phyloP scores from a whole-genome alignment of 1,284 basidiomycete genomes.

The Earliella scabrosa region DNA sequence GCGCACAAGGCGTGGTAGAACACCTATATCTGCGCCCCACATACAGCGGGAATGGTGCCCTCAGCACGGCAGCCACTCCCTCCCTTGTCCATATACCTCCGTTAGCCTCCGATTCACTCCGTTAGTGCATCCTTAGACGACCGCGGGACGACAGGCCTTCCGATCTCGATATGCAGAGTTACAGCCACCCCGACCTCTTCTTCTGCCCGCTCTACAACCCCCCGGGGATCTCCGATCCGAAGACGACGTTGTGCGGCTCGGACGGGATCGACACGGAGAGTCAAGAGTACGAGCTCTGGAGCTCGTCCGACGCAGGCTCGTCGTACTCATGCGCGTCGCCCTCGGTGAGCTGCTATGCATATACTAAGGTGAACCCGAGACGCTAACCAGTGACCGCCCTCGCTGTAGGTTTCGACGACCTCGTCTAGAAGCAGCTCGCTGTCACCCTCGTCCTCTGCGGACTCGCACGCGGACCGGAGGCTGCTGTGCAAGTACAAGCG shows the following conservation, averaged over 20 bases:
- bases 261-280: neutral
- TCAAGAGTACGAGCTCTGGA: neutral
- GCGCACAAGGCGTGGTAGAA: neutral
- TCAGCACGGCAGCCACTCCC: neutral
- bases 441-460: conserved; percentile 1
- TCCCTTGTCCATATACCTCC: neutral
- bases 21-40: neutral
- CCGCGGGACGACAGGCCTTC: too few relatives aligned
- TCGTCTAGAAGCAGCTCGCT: conserved; percentile 9
- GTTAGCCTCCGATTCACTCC: neutral
- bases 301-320: neutral
- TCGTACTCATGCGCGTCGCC: conserved; percentile 12
- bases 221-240: conserved; percentile 17
- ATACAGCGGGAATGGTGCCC: neutral
- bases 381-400: neutral
- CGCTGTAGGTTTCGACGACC: neutral
- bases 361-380: neutral
- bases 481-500: conserved; percentile 15
- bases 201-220: conserved; percentile 23
- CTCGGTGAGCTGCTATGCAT: neutral
- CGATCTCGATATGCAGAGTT: conserved; percentile 16
- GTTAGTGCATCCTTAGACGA: neutral
- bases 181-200: conserved; percentile 24
- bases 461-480: neutral
- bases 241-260: conserved; percentile 5